Evolutionary conservation across 768 basidiomycete genomes (phyloP).

Genomic region (Boletales sp.): DNA sequence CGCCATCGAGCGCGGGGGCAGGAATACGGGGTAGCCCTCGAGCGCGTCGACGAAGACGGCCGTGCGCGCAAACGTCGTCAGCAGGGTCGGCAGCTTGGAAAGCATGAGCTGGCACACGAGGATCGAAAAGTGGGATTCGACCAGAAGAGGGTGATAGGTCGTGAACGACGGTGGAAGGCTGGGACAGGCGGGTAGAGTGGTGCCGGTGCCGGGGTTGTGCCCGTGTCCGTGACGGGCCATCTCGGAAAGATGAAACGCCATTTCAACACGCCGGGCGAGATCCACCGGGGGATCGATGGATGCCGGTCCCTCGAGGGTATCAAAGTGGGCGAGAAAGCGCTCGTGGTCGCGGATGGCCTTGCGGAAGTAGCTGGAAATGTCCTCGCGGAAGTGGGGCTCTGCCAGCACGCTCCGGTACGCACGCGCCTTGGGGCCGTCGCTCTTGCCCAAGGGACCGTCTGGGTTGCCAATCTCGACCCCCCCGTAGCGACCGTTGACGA

Average conservation of each 20-base stretch:
- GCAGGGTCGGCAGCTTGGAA: constrained; percentile 62
- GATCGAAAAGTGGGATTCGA: constrained; percentile 82
- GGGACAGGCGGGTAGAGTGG: constrained; percentile 36
- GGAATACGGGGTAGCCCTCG: constrained; percentile 86
- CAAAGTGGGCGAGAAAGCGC: constrained; percentile 79
- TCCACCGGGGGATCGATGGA: constrained; percentile 24
- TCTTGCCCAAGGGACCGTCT: constrained; percentile 68
- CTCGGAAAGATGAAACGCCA: constrained; percentile 68
- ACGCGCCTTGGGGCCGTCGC: constrained; percentile 52
- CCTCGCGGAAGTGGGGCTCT: constrained; percentile 54
- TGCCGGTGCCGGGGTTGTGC: constrained; percentile 34
- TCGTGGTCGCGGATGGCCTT: constrained; percentile 85
- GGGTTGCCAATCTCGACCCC: constrained; percentile 82
- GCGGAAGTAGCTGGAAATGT: constrained; percentile 55
- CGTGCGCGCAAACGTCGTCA: constrained; percentile 63
- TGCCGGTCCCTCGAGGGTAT: constrained; percentile 54
- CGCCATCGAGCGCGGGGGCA: constrained; percentile 83
- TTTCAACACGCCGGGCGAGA: constrained; percentile 53
- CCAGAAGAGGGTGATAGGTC: constrained; percentile 86
- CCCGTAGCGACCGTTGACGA: constrained; percentile 75
- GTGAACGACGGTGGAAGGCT: constrained; percentile 61
- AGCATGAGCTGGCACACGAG: constrained; percentile 74
- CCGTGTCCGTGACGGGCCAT: constrained; percentile 53
- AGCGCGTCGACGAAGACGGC: constrained; percentile 73
- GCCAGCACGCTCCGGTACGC: constrained; percentile 64